phyloP scores from a whole-genome alignment of 2,329 filamentous ascomycete species.

The Xylariaceae sp. region DNA sequence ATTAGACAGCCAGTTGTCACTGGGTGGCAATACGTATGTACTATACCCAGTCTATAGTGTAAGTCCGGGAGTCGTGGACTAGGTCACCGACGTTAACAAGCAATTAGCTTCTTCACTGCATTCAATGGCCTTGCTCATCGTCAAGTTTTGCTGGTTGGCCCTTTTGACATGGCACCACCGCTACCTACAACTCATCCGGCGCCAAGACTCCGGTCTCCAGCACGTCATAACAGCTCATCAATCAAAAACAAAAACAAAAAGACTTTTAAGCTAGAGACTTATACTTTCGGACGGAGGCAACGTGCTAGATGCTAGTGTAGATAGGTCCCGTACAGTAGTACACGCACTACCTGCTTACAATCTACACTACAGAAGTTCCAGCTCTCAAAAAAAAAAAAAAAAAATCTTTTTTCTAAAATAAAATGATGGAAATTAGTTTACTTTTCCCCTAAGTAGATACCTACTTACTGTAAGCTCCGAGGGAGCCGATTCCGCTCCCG shows the following conservation, averaged over 20 bases:
- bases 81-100: background rate
- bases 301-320: too few species aligned
- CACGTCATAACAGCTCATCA: slow-evolving; percentile 7
- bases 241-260: too few species aligned
- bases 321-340: too few species aligned
- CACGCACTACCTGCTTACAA: too few species aligned
- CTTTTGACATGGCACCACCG: slow-evolving; percentile 15
- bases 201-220: slow-evolving; percentile 16
- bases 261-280: too few species aligned
- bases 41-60: background rate
- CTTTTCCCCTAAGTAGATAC: too few species aligned
- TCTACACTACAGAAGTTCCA: too few species aligned
- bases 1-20: background rate
- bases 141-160: background rate
- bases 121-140: background rate
- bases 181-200: slow-evolving; percentile 8
- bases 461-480: too few species aligned
- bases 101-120: background rate
- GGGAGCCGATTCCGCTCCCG: background rate
- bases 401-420: too few species aligned
- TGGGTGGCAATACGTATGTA: background rate
- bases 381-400: too few species aligned
- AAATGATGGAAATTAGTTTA: too few species aligned
- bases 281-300: too few species aligned
- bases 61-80: background rate